Base-by-base conservation (phyloP, 805 yeast genomes). In the Wickerhamiella sorbophila region DNA sequence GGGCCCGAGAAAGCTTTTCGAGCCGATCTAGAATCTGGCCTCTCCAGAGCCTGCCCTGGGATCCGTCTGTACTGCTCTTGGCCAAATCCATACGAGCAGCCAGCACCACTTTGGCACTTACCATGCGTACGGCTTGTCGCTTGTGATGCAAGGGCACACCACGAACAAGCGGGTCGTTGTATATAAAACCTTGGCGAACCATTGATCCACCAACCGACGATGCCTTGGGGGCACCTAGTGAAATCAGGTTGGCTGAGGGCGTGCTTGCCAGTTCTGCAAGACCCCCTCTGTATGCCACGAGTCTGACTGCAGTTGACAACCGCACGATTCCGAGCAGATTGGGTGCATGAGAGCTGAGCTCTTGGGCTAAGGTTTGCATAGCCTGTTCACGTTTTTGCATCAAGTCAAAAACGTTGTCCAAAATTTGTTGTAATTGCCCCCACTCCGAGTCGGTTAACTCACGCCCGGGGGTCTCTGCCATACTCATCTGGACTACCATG, bases 231-330 rank as follows among this genome's bases (percentile, higher is more conserved):
- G 43, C 38, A 0, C 95, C 95, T 38, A 84, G 62, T 0, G 93
- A 74, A 0, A 94, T 76, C 18, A 88, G 53, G 54, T 88, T 88
- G 52, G 96, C 83, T 3, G 94, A 69, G 0, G 95, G 95, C 0
- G 82, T 73, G 24, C 59, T 62, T 2, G 85, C 74, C 8, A 88
- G 61, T 5, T 73, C 77, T 10, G 62, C 62, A 4, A 88, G 57
- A 0, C 94, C 85, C 2, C 94, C 93, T 1, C 73, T 63, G 15
- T 71, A 65, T 1, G 83, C 71, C 19, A 88, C 61, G 15, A 91
- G 59, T 51, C 80, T 83, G 0, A 94, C 79, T 0, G 94, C 74
- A 0, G 81, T 71, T 4, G 70, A 63, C 0, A 93, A 64, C 0
- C 94, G 93, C 2, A 88, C 66, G 5, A 91, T 62, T 0, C 74